Base-by-base conservation (phyloP, 2,329 filamentous ascomycete genomes). In the Cadophora gregata region DNA sequence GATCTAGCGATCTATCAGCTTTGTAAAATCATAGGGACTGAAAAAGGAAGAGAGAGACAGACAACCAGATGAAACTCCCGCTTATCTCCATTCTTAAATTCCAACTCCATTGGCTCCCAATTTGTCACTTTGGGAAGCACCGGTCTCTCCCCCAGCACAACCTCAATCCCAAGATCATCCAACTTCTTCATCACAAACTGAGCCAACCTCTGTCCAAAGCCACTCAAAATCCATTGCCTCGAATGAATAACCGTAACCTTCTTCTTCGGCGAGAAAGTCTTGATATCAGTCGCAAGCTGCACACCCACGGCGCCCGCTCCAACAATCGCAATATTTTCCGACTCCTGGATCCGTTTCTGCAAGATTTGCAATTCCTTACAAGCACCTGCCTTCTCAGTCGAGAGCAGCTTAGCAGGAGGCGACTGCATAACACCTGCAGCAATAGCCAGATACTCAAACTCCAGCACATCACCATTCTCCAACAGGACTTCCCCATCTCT, bases 221-320 rank as follows among this genome's bases (percentile, higher is more conserved):
- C 74, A 21, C 73, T 75, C 74, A 86, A 72, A 10, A 86, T 58
- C 3, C 72, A 72, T 1, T 73, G 70, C 19, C 83, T 74, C 1
- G 83, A 86, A 72, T 85, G 82, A 0, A 86, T 73, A 4, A 85
- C 73, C 0, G 79, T 80, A 1, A 85, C 81, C 1, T 76, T 72
- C 68, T 85, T 85, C 4, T 80, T 77, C 0, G 81, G 81, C 70
- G 80, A 83, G 1, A 79, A 73, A 14, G 77, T 77, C 70, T 84
- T 84, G 38, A 82, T 79, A 72, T 86, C 84, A 0, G 79, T 77
- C 0, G 82, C 81, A 58, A 85, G 73, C 72, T 85, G 79, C 0
- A 85, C 80, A 0, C 84, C 83, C 0, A 84, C 83, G 2, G 83
- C 79, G 1, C 83, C 83, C 4, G 80, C 82, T 6, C 83, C 83